Conservation (phyloP, 108 stramenopile genomes). For the Phaeodactylum tricornutum region DNA sequence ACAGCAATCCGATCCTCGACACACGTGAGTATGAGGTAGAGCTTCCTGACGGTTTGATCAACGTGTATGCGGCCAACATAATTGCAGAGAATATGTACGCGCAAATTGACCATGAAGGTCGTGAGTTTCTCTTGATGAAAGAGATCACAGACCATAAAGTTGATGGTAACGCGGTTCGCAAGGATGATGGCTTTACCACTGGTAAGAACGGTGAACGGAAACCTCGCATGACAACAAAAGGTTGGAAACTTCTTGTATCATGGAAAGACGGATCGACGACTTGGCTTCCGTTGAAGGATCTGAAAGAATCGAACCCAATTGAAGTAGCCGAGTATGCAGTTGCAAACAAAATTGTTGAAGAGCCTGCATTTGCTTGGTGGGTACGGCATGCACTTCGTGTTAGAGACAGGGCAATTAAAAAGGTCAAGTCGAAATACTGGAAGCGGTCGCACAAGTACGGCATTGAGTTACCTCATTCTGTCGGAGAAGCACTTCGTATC, state of each 20-base stretch:
- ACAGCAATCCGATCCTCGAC: conserved; percentile 30
- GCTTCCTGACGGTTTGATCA: conserved; percentile 18
- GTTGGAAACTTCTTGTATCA: conserved; percentile 14
- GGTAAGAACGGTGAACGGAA: background rate
- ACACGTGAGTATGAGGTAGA: conserved; percentile 21
- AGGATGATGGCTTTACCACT: background rate
- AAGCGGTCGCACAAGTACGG: conserved; percentile 34
- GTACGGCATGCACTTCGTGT: conserved; percentile 5
- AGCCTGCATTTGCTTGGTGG: conserved; percentile 38
- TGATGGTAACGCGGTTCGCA: conserved; percentile 9
- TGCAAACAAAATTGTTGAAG: conserved; percentile 1
- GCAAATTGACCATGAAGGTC: conserved; percentile 26
- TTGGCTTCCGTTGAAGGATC: conserved; percentile 14
- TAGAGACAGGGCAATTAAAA: conserved; percentile 12
- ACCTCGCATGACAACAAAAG: conserved; percentile 5
- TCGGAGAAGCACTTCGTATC: conserved; percentile 25
- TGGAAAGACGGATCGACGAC: conserved; percentile 29
- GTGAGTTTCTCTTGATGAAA: conserved; percentile 1
- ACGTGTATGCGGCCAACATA: conserved; percentile 22
- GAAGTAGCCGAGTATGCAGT: conserved; percentile 27
- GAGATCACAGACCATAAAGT: conserved; percentile 25
- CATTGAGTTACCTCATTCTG: conserved; percentile 21
- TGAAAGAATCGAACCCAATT: conserved; percentile 25
- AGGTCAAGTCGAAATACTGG: conserved; percentile 13
- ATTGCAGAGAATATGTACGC: conserved; percentile 33